phyloP scores from a whole-genome alignment of 2,329 filamentous ascomycete genomes.

The Nemania serpens region DNA sequence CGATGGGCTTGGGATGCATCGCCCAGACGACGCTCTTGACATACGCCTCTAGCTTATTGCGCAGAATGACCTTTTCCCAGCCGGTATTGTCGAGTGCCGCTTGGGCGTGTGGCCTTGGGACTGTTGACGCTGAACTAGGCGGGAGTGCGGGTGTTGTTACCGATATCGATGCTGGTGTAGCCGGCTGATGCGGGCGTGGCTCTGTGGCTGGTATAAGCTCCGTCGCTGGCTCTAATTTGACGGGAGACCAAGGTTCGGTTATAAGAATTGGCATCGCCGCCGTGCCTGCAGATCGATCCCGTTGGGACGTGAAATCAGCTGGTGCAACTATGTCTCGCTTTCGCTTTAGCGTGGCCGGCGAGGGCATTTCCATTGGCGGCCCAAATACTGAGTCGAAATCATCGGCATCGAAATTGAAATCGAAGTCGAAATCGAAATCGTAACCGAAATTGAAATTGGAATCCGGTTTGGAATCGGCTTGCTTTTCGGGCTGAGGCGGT shows the following conservation, averaged over 20 bases:
- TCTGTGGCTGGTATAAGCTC: background rate
- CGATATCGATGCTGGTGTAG: background rate
- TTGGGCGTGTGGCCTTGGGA: background rate
- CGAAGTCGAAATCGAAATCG: background rate
- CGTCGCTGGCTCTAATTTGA: background rate
- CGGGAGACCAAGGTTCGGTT: background rate
- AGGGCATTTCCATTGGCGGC: conserved; percentile 8
- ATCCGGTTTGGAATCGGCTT: background rate
- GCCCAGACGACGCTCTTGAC: conserved; percentile 17
- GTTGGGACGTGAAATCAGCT: background rate
- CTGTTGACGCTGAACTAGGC: background rate
- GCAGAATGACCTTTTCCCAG: conserved; percentile 1
- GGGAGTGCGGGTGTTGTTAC: background rate
- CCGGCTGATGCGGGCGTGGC: background rate
- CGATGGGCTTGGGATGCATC: conserved; percentile 12
- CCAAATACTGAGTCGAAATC: conserved; percentile 7
- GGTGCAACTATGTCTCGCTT: conserved; percentile 2
- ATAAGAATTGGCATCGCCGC: background rate
- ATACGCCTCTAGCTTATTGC: conserved; percentile 23
- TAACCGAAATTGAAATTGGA: too few relatives aligned
- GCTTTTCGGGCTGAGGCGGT: background rate
- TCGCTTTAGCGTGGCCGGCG: conserved; percentile 1
- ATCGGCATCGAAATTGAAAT: background rate
- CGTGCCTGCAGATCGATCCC: background rate
- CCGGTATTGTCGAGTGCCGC: background rate